Conservation (phyloP, 495 filamentous ascomycete genomes). For the Xylaria bambusicola region DNA sequence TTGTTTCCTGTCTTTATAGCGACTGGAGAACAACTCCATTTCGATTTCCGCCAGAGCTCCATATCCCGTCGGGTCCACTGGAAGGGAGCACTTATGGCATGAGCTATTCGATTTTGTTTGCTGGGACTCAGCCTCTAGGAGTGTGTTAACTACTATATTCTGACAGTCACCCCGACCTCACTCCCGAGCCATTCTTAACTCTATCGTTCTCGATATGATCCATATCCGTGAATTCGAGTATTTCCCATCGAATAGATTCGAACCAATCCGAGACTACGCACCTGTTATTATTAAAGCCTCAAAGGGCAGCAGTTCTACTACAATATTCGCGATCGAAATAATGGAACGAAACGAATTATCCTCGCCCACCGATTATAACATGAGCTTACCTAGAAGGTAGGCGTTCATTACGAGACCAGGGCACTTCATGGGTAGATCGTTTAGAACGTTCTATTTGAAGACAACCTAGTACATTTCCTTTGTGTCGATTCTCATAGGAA, state of each 20-base stretch:
- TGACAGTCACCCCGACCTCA: not conserved
- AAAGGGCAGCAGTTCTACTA: no score
- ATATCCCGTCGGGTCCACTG: slow-evolving; percentile 8
- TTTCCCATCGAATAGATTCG: not conserved
- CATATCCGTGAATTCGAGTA: not conserved
- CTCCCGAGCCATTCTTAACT: no score
- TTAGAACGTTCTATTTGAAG: no score
- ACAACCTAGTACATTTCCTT: no score
- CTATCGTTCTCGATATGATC: not conserved
- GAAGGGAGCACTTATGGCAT: not conserved
- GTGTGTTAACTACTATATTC: not conserved
- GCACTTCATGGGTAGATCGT: no score
- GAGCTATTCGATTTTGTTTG: not conserved
- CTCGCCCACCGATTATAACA: no score
- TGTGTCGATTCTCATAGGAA: no score
- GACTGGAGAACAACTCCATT: slow-evolving; percentile 11
- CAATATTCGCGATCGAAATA: no score
- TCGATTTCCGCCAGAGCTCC: not conserved
- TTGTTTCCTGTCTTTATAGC: slow-evolving; percentile 3
- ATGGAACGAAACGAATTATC: no score
- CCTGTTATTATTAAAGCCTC: not conserved
- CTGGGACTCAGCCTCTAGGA: not conserved
- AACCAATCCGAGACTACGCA: not conserved
- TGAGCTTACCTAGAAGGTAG: no score
- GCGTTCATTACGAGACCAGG: no score